Conservation (phyloP, 1,284 basidiomycete genomes). For the Microbotryum saponariae region DNA sequence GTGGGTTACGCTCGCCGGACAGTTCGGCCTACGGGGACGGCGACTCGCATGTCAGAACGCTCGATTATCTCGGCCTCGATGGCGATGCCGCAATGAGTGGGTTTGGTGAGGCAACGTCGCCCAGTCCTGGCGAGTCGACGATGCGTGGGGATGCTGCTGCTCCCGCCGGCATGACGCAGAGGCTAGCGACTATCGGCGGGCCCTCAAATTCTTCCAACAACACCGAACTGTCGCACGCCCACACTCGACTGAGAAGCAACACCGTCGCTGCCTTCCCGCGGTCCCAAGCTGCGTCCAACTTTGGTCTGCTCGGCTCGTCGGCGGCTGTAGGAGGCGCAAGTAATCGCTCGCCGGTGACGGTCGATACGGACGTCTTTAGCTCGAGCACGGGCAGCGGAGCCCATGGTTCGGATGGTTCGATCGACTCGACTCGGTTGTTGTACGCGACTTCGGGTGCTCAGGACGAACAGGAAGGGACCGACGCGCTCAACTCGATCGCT, state of each 20-base stretch:
- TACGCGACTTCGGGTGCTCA: constrained; percentile 17
- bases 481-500: constrained; percentile 9
- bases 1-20: constrained; percentile 20
- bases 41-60: constrained; percentile 82
- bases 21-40: constrained; percentile 47
- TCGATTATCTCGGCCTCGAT: constrained; percentile 89
- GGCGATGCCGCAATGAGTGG: constrained; percentile 44
- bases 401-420: constrained; percentile 9
- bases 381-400: background rate
- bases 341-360: background rate
- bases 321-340: background rate
- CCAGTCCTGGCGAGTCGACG: too few species aligned
- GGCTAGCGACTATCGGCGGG: constrained; percentile 19
- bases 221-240: background rate
- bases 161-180: constrained; percentile 16
- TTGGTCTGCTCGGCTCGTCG: background rate
- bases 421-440: constrained; percentile 22
- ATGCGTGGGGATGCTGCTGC: background rate
- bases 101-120: constrained; percentile 1
- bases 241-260: constrained; percentile 20
- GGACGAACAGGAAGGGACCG: background rate
- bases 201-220: constrained; percentile 2
- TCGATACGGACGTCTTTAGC: background rate
- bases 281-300: background rate
- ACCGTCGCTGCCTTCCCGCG: constrained; percentile 27